Base-by-base conservation (phyloP, 352 stramenopile genomes). In the Phytophthora palmivora region DNA sequence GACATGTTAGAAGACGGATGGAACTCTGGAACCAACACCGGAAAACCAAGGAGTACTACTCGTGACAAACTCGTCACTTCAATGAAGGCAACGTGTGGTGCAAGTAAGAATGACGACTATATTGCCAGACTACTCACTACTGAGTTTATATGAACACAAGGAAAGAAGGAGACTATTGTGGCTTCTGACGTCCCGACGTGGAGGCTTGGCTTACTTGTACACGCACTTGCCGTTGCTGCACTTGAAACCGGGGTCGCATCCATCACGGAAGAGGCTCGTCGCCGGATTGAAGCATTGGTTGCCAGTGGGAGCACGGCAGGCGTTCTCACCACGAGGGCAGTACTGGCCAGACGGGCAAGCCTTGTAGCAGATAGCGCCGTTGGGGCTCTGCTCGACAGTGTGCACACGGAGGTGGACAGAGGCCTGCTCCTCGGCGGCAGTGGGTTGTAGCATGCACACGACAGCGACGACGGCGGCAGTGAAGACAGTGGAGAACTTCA, bases 401-500 rank as follows among this genome's bases (percentile, higher is more conserved):
- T 74, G 60, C 21, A 78, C 47, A 43, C 69, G 69, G 33, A 78
- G 64, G 37, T 74, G 64, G 10, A 67, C 50, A 8, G 64, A 46
- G 21, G 66, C 54, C 36, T 58, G 45, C 33, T 70, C 55, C 36
- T 67, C 55, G 21, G 64, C 49, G 33, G 16, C 26, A 2, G 55
- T 52, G 6, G 49, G 26, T 28, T 63, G 28, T 4, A 70, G 19
- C 41, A 70, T 56, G 14, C 46, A 67, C 26, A 64, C 63, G 46
- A 58, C 58, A 32, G 58, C 59, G 45, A 57, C 50, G 22, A 60
- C 34, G 22, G 59, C 58, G 16, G 58, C 51, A 12, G 51, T 46
- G 55, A 78, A 30, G n/a, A 70, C 39, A 34, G 58, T 52, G 1
- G 67, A 72, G 57, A 72, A 62, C 63, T 77, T 77, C 72, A 80